These are phyloP conservation scores for Hypoxylon fragiforme DNA, from an alignment of 495 filamentous ascomycete species.

Conservation along the genomic window DNA sequence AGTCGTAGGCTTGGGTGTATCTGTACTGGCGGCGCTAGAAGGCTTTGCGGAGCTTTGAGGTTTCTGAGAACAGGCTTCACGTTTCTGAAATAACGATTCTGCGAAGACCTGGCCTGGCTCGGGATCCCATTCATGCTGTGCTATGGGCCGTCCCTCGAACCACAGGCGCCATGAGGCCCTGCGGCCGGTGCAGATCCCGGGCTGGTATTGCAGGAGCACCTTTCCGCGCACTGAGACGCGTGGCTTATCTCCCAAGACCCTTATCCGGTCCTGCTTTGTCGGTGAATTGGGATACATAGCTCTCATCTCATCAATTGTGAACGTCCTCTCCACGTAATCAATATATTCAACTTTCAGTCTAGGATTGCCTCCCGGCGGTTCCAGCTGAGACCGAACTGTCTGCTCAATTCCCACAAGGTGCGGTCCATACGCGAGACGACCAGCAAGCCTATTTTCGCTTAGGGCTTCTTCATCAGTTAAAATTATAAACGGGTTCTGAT, in stretches of 20 bases:
- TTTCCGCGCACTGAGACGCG: neutral
- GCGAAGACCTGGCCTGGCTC: neutral
- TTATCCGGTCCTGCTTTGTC: too few relatives aligned
- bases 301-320: too few relatives aligned
- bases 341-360: neutral
- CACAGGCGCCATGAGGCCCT: neutral
- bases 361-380: too few relatives aligned
- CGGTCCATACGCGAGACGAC: too few relatives aligned
- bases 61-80: neutral
- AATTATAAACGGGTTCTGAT: too few relatives aligned
- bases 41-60: neutral
- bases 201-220: neutral
- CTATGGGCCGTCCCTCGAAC: neutral
- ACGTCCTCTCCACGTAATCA: neutral
- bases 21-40: neutral
- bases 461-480: neutral
- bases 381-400: too few relatives aligned
- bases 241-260: too few relatives aligned
- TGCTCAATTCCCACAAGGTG: too few relatives aligned
- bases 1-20: neutral
- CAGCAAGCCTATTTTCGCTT: neutral
- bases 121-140: neutral
- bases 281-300: too few relatives aligned
- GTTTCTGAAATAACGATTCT: neutral
- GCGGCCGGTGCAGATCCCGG: neutral